A percentile compares a stretch with the other conserved stretches of the same genome.
These are phyloP conservation scores for Anisodus tanguticus DNA, from an alignment of 257 asterid genomes.

Conservation along the genomic window DNA sequence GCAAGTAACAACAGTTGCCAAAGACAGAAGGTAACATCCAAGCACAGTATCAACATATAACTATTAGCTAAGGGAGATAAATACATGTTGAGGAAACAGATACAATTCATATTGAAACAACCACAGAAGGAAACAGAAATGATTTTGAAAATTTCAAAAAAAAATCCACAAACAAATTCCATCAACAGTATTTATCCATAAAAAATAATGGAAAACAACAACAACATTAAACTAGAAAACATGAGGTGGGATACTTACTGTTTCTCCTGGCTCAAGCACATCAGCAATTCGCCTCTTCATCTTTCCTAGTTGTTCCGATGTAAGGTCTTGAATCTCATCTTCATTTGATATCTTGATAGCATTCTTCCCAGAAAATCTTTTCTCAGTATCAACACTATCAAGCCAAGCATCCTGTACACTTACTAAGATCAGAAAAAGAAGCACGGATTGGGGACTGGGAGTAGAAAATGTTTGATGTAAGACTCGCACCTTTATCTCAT, in stretches of 20 bases:
- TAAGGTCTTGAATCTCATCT: conserved; percentile 67
- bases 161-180: background rate
- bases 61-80: background rate
- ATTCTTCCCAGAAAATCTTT: conserved; percentile 46
- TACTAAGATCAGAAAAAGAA: conserved; percentile 28
- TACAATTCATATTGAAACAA: background rate
- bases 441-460: background rate
- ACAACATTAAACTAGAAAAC: conserved; percentile 10
- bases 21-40: conserved; percentile 1
- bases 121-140: conserved; percentile 5
- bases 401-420: conserved; percentile 96
- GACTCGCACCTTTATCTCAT: conserved; percentile 71
- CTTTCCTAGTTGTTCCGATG: conserved; percentile 73
- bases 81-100: background rate
- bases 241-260: conserved; percentile 49
- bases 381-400: conserved; percentile 68
- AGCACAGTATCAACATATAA: background rate
- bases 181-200: background rate
- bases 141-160: background rate
- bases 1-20: background rate
- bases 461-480: background rate
- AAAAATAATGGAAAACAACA: background rate
- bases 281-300: conserved; percentile 90
- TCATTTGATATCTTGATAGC: conserved; percentile 40
- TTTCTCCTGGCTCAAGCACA: conserved; percentile 89